Conservation (phyloP, 257 asterid species). For the Phtheirospermum japonicum region DNA sequence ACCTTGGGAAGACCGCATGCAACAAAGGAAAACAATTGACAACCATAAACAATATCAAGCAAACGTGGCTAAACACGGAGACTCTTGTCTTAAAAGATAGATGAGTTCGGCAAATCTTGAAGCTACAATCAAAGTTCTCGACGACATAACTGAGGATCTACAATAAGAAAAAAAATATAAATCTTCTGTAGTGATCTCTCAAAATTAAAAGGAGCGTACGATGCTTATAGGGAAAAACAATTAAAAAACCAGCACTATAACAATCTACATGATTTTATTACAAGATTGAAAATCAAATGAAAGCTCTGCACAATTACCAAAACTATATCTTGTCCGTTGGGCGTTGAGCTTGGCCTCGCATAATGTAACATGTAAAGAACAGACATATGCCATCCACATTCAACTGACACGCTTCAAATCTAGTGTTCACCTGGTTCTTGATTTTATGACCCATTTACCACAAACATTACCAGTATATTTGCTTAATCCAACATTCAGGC, state of each 20-base stretch:
- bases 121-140: neutral
- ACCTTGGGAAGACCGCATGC: neutral
- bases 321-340: slow-evolving; percentile 2
- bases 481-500: neutral
- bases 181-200: too few species aligned
- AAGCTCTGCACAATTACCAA: slow-evolving; percentile 32
- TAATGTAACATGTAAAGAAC: slow-evolving; percentile 20
- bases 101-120: neutral
- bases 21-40: neutral
- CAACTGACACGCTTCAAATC: slow-evolving; percentile 8
- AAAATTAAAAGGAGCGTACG: neutral
- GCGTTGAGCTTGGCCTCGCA: slow-evolving; percentile 7
- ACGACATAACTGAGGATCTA: neutral
- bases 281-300: slow-evolving; percentile 14
- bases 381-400: slow-evolving; percentile 10
- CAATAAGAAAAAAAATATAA: too few species aligned
- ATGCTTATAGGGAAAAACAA: neutral
- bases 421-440: slow-evolving; percentile 16
- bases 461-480: slow-evolving; percentile 3
- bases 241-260: slow-evolving; percentile 16
- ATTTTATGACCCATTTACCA: slow-evolving; percentile 21
- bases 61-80: neutral
- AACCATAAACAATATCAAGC: neutral
- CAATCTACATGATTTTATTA: slow-evolving; percentile 24
- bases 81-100: neutral